Evolutionary conservation across 2,329 filamentous ascomycete genomes (phyloP).

Genomic region (Cytospora mali): DNA sequence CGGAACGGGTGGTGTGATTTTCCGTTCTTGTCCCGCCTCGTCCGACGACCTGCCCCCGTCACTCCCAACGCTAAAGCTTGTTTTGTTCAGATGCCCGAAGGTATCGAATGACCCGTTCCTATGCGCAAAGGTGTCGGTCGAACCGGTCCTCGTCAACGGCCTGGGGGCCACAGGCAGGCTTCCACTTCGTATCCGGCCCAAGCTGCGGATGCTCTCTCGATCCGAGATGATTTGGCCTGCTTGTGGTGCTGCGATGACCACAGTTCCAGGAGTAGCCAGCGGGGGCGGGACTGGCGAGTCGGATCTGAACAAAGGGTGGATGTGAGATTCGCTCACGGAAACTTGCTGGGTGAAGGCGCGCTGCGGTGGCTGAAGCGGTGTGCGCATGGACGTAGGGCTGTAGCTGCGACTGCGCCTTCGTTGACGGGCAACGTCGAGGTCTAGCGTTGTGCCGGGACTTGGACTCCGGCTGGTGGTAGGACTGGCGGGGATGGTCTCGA

Average conservation of each 20-base stretch:
- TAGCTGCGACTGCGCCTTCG: conserved; percentile 52
- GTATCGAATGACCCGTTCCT: conserved; percentile 22
- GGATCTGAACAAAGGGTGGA: conserved; percentile 76
- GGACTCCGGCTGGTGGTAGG: conserved; percentile 65
- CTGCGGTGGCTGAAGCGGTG: conserved; percentile 36
- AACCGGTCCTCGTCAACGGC: conserved; percentile 54
- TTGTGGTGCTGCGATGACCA: conserved; percentile 70
- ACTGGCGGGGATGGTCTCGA: conserved; percentile 73
- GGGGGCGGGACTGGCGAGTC: conserved; percentile 71
- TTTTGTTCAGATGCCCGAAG: conserved; percentile 12
- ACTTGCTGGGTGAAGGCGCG: conserved; percentile 40
- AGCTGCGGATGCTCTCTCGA: conserved; percentile 51
- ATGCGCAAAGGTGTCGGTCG: conserved; percentile 49
- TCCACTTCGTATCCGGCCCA: conserved; percentile 58
- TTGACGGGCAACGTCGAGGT: conserved; percentile 53
- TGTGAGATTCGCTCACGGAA: conserved; percentile 63
- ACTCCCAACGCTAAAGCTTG: conserved; percentile 22
- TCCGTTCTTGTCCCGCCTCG: conserved; percentile 40
- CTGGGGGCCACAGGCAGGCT: conserved; percentile 52
- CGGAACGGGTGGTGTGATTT: conserved; percentile 63
- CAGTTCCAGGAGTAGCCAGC: conserved; percentile 67
- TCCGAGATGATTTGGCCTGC: conserved; percentile 66
- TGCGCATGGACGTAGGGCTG: conserved; percentile 45
- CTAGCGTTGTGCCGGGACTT: conserved; percentile 63
- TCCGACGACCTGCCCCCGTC: conserved; percentile 33